These are phyloP conservation scores for Monilinia laxa DNA, from an alignment of 2,329 filamentous ascomycete species.

Conservation along the genomic window DNA sequence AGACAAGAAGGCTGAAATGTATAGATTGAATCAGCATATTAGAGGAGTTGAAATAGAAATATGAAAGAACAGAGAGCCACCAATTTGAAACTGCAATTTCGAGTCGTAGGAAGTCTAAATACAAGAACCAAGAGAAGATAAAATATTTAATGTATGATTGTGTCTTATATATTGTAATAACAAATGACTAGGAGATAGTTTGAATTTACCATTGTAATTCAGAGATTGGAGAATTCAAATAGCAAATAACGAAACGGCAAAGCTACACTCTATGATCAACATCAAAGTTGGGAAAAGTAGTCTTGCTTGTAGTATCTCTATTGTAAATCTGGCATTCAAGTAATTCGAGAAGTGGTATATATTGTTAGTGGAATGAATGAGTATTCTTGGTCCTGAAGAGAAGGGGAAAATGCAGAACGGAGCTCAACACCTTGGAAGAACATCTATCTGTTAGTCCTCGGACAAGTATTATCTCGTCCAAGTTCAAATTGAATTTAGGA, in stretches of 20 bases:
- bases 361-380: neutral
- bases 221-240: neutral
- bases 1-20: neutral
- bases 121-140: neutral
- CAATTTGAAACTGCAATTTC: neutral
- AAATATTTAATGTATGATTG: neutral
- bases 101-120: rapidly evolving
- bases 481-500: neutral
- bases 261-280: neutral
- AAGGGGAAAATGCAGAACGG: neutral
- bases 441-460: neutral
- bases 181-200: neutral
- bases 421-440: too few relatives aligned
- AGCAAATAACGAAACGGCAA: neutral
- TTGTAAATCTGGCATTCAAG: neutral
- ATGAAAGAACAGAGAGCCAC: neutral
- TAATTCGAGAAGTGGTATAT: neutral
- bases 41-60: neutral
- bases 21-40: neutral
- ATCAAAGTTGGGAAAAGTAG: neutral
- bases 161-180: neutral
- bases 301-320: too few relatives aligned
- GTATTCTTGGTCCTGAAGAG: neutral
- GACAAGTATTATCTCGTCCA: neutral
- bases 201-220: neutral